Conservation (phyloP, 768 basidiomycete species). For the Lentinula guzmanii region DNA sequence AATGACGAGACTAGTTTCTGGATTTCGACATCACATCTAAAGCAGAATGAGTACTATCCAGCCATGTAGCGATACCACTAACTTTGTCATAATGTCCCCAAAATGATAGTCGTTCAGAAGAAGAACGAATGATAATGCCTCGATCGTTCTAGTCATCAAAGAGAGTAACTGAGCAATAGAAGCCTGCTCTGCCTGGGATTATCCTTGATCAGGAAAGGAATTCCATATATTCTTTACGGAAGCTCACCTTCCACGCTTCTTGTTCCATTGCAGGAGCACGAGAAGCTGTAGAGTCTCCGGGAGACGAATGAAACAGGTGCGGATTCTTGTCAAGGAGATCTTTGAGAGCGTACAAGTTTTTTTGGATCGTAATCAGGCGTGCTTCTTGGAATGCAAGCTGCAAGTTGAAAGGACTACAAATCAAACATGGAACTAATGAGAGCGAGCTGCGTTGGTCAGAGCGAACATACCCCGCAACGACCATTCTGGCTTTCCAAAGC, state of each 20-base stretch:
- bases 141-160: slow-evolving; percentile 80
- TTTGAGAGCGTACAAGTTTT: slow-evolving; percentile 72
- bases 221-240: neutral
- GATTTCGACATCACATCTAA: slow-evolving; percentile 65
- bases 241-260: slow-evolving; percentile 80
- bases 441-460: slow-evolving; percentile 6
- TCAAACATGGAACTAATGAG: neutral
- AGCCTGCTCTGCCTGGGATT: slow-evolving; percentile 64
- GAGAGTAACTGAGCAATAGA: slow-evolving; percentile 74
- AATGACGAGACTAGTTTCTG: slow-evolving; percentile 65
- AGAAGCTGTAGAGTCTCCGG: slow-evolving; percentile 57
- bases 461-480: slow-evolving; percentile 47
- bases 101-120: slow-evolving; percentile 89
- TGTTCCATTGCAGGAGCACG: slow-evolving; percentile 63
- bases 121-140: slow-evolving; percentile 90
- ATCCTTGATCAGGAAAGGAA: slow-evolving; percentile 9
- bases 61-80: neutral
- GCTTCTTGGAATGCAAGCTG: slow-evolving; percentile 61
- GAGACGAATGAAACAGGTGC: slow-evolving; percentile 79
- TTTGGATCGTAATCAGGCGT: slow-evolving; percentile 63
- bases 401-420: slow-evolving; percentile 22
- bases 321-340: slow-evolving; percentile 77
- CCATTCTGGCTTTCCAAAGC: slow-evolving; percentile 82
- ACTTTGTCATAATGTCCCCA: slow-evolving; percentile 80
- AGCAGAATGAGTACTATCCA: neutral